Base-by-base conservation (phyloP, 164 flowering plant species). In the Piper longum region DNA sequence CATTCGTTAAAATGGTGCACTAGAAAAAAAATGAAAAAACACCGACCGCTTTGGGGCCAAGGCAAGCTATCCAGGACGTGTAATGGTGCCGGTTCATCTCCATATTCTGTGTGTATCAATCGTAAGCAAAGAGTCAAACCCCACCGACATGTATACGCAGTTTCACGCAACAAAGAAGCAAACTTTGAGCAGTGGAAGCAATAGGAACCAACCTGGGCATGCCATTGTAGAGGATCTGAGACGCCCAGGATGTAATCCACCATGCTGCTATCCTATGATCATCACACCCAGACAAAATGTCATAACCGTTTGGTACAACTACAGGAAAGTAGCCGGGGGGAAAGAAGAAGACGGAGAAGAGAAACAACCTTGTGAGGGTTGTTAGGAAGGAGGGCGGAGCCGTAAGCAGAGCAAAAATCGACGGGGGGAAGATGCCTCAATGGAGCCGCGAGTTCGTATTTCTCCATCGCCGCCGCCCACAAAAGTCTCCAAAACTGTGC, bases 151-250 rank as follows among this genome's bases (percentile, higher is more conserved):
- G 36, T 26, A 26, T 26, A 26, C 2, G 36, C 36, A 26, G 36
- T 26, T 26, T n/a, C 7, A 26, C 11, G 11, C 11, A 26, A 16
- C 19, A 56, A 44, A 62, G 26, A 14, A 62, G 17, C 19, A 17
- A 44, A 9, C 11, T 48, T 48, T 48, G 12, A 48, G 0, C 7
- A 48, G 9, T 2, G 14, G 1, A 8, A 48, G 3, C 6, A 4
- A 48, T 48, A 18, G 69, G 45, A 17, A 54, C 57, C 16, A 41
- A 88, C 98, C 88, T 89, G 75, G 63, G 85, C 60, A 75, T 90
- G 99, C 99, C 99, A 93, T 54, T 81, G 81, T 73, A 64, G n/a
- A 26, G 99, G 97, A 82, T 93, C 89, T 63, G 87, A 74, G 17
- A 93, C 97, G 41, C 97, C 96, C 48, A 93, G 71, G 64, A 93